Percentiles rank a stretch among this genome's conserved stretches.
phyloP scores from a whole-genome alignment of 192 early-diverging fungal genomes.

The Mortierella alpina region DNA sequence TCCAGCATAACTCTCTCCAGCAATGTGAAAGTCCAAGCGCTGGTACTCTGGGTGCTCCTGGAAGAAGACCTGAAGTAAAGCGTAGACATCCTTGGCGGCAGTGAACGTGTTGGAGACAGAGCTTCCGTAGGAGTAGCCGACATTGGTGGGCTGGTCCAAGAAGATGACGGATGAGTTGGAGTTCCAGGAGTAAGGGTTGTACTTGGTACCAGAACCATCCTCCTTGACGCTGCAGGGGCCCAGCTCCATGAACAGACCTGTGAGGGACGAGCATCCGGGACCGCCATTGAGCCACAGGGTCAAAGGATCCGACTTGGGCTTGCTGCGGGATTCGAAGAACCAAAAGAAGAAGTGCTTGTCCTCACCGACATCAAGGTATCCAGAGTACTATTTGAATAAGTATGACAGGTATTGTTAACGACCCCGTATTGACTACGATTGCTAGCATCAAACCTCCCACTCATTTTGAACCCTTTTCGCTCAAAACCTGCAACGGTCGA shows the following conservation, averaged over 20 bases:
- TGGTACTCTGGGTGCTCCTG: slow-evolving; percentile 87
- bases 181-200: slow-evolving; percentile 91
- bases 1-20: slow-evolving; percentile 90
- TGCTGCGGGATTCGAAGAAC: slow-evolving; percentile 94
- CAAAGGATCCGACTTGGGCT: slow-evolving; percentile 79
- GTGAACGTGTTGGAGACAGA: slow-evolving; percentile 76
- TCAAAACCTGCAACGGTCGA: neutral
- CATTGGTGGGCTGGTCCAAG: slow-evolving; percentile 90
- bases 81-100: slow-evolving; percentile 90
- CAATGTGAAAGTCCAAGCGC: slow-evolving; percentile 83
- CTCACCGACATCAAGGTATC: slow-evolving; percentile 75
- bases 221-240: slow-evolving; percentile 88
- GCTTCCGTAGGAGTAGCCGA: slow-evolving; percentile 90
- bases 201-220: slow-evolving; percentile 73
- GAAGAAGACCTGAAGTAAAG: slow-evolving; percentile 94
- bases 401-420: neutral
- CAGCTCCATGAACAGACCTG: slow-evolving; percentile 84
- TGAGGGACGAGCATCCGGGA: slow-evolving; percentile 85
- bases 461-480: neutral
- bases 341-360: slow-evolving; percentile 93
- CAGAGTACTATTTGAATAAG: slow-evolving; percentile 68
- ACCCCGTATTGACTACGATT: too few relatives aligned
- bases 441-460: too few relatives aligned
- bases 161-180: slow-evolving; percentile 88
- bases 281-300: slow-evolving; percentile 87